Base-by-base conservation (phyloP, 164 flowering plant species). In the Sextonia rubra region DNA sequence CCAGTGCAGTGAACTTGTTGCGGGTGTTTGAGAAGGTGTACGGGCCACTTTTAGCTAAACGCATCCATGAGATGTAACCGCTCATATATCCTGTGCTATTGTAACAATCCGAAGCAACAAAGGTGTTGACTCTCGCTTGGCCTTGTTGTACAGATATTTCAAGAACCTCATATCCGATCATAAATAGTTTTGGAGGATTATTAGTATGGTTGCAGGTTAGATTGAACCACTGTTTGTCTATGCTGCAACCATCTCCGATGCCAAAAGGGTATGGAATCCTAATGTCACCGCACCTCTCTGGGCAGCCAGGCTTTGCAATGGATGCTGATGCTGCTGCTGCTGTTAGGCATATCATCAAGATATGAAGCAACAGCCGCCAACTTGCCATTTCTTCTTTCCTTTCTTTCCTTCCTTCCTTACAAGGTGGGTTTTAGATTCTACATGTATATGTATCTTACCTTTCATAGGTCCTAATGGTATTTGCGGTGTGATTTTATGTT, bases 241-340 rank as follows among this genome's bases (percentile, higher is more conserved):
- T 4, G 63, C 66, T 29, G 22, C 80, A 79, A 3, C 75, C 74
- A 25, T 29, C 18, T 12, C 79, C 72, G 25, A 82, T 67, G 58
- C 84, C 82, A 48, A 79, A 82, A 0, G 84, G 84, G 63, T 79
- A 82, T 3, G 84, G 81, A 17, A 82, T 64, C 24, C 62, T 72
- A 2, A 77, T 14, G 49, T 80, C 69, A 3, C 82, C 84, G 47
- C 84, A 82, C 71, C 60, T 69, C 2, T 24, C n/a, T 37, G 12
- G 71, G 72, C 82, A 80, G 20, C 73, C 75, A 0, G 66, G 66
- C 66, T 24, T 2, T 30, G 37, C 47, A 12, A 12, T 5, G 37
- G 37, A 32, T 32, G 37, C 20, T 4, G 66, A 26, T 15, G 66
- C 23, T 60, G 64, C 12, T n/a, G 14, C 17, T 22, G 63, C 23